These are phyloP conservation scores for Penicillium sp. DNA, from an alignment of 2,329 filamentous ascomycete species.

Conservation along the genomic window DNA sequence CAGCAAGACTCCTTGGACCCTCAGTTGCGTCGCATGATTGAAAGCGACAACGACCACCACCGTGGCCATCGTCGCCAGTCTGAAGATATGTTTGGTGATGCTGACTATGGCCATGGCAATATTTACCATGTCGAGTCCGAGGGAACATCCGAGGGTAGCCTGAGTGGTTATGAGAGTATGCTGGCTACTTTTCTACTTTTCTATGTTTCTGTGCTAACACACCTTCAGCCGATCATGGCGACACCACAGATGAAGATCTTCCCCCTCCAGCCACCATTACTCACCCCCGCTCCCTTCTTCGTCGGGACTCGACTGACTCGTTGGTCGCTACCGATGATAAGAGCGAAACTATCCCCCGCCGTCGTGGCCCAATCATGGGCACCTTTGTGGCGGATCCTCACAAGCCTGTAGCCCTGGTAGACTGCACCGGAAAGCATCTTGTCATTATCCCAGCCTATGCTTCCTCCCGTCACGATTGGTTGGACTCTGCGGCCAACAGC, in stretches of 20 bases:
- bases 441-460: conserved; percentile 50
- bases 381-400: conserved; percentile 50
- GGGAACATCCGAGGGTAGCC: conserved; percentile 34
- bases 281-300: conserved; percentile 52
- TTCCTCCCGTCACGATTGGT: conserved; percentile 48
- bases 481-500: conserved; percentile 44
- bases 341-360: conserved; percentile 33
- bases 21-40: conserved; percentile 70
- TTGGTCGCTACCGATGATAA: conserved; percentile 45
- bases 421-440: conserved; percentile 49
- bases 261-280: conserved; percentile 49
- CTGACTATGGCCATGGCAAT: conserved; percentile 42
- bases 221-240: conserved; percentile 56
- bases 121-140: conserved; percentile 48
- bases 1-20: conserved; percentile 72
- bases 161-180: conserved; percentile 62
- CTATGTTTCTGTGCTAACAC: conserved; percentile 46
- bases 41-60: conserved; percentile 54
- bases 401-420: conserved; percentile 50
- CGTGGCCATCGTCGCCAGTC: conserved; percentile 33
- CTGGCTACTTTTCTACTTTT: conserved; percentile 26
- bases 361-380: conserved; percentile 48
- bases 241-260: conserved; percentile 61
- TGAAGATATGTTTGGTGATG: conserved; percentile 41
- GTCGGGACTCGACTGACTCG: conserved; percentile 47